Evolutionary conservation across 2,329 filamentous ascomycete genomes (phyloP).

Genomic region (Xylaria sp.): DNA sequence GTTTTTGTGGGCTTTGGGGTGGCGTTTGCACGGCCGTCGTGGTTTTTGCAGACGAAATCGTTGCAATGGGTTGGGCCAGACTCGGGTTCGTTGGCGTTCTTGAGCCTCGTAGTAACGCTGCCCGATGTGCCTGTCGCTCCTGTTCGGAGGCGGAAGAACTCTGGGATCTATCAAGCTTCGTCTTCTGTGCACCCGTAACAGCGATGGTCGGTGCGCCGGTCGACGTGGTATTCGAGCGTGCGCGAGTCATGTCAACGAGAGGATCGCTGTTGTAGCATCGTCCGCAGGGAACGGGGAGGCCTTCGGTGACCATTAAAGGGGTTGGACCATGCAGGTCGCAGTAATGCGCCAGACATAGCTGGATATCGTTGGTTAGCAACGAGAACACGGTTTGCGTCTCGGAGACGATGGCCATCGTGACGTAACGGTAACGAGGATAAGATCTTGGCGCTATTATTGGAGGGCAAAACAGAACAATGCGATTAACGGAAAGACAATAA

Average conservation of each 20-base stretch:
- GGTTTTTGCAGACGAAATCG: conserved; percentile 26
- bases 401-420: conserved; percentile 23
- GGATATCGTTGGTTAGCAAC: conserved; percentile 40
- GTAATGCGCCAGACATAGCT: conserved; percentile 66
- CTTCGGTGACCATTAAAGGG: conserved; percentile 65
- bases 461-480: conserved; percentile 4
- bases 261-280: conserved; percentile 52
- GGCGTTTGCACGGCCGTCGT: conserved; percentile 50
- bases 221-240: conserved; percentile 38
- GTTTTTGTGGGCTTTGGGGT: conserved; percentile 49
- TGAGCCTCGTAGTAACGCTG: conserved; percentile 39
- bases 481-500: conserved; percentile 1
- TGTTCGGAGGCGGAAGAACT: conserved; percentile 42
- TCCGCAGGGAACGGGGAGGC: conserved; percentile 54
- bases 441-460: conserved; percentile 10
- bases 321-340: conserved; percentile 67
- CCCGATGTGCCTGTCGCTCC: conserved; percentile 40
- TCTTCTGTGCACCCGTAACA: conserved; percentile 44
- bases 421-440: conserved; percentile 2
- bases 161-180: conserved; percentile 40
- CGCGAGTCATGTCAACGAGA: conserved; percentile 33
- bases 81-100: conserved; percentile 19
- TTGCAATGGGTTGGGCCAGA: conserved; percentile 7
- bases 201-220: conserved; percentile 33
- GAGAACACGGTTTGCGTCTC: conserved; percentile 23